A percentile compares a stretch with the other conserved stretches of the same genome.
phyloP scores from a whole-genome alignment of 306 rosid species.

The Leucaena leucocephala region DNA sequence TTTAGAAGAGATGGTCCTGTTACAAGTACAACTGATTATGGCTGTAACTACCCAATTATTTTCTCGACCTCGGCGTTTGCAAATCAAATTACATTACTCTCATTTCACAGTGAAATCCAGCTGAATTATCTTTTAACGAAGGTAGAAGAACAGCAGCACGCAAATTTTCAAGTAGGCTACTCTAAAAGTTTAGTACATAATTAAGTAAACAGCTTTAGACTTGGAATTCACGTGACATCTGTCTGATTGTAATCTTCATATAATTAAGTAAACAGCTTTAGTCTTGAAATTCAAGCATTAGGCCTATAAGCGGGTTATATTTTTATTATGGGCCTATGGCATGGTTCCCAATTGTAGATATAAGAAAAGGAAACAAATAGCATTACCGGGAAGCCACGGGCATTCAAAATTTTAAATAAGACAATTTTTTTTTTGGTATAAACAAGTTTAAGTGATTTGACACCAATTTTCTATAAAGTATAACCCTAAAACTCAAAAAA shows the following conservation, averaged over 20 bases:
- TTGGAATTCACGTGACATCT: not conserved
- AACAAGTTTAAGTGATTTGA: no score
- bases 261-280: no score
- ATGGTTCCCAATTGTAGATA: not conserved
- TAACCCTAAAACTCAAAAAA: no score
- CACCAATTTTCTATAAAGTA: no score
- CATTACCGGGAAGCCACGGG: not conserved
- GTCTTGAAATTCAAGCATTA: not conserved
- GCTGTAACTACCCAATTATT: no score
- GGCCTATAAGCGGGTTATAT: not conserved
- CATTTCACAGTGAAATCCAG: not conserved
- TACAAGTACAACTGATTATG: not conserved
- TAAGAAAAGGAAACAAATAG: not conserved
- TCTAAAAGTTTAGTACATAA: not conserved
- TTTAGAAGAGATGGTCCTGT: conserved; percentile 29
- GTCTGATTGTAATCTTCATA: not conserved
- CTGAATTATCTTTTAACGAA: no score
- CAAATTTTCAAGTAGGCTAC: not conserved
- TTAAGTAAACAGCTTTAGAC: not conserved
- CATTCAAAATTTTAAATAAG: not conserved
- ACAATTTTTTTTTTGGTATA: no score
- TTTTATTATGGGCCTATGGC: no score
- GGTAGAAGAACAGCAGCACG: no score
- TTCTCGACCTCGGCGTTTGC: no score
- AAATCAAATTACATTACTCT: not conserved